Evolutionary conservation across 208 protist species (phyloP).

Genomic region (Leishmania aethiopica): DNA sequence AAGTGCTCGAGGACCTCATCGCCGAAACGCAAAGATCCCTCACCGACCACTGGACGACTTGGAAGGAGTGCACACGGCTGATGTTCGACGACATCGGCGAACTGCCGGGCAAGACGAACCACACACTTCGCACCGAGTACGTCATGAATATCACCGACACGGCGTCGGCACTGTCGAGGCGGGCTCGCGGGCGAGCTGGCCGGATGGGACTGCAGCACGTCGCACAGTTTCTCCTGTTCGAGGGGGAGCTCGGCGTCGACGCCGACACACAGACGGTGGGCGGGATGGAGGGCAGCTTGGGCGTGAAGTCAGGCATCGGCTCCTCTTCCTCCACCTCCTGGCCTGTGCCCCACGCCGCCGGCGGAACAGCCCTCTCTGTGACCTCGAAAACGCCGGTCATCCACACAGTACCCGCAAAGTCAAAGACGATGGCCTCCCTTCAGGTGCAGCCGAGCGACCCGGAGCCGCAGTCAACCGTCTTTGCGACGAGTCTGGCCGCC

Average conservation of each 20-base stretch:
- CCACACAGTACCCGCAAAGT: background rate
- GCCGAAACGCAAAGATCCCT: constrained; percentile 60
- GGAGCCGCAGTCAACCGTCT: too few species aligned
- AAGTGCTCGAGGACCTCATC: constrained; percentile 55
- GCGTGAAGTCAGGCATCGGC: background rate
- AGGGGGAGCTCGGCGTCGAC: constrained; percentile 16
- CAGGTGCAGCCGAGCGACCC: background rate
- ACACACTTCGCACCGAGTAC: constrained; percentile 28
- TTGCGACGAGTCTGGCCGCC: background rate
- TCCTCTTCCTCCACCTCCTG: background rate
- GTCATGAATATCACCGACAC: constrained; percentile 89
- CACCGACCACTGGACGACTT: constrained; percentile 68
- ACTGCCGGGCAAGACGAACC: constrained; percentile 31
- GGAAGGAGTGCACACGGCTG: constrained; percentile 50
- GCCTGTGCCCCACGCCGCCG: background rate
- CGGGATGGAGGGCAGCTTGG: background rate
- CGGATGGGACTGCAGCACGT: constrained; percentile 61
- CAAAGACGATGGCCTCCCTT: constrained; percentile 4
- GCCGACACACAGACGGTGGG: constrained; percentile 9
- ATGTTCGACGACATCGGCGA: constrained; percentile 72
- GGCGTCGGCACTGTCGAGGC: constrained; percentile 47
- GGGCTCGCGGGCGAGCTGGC: constrained; percentile 61
- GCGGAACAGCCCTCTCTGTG: background rate
- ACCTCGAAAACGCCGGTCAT: background rate
- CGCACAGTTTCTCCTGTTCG: constrained; percentile 48